phyloP scores from a whole-genome alignment of 23 red algal genomes.

The Chondrus crispus region DNA sequence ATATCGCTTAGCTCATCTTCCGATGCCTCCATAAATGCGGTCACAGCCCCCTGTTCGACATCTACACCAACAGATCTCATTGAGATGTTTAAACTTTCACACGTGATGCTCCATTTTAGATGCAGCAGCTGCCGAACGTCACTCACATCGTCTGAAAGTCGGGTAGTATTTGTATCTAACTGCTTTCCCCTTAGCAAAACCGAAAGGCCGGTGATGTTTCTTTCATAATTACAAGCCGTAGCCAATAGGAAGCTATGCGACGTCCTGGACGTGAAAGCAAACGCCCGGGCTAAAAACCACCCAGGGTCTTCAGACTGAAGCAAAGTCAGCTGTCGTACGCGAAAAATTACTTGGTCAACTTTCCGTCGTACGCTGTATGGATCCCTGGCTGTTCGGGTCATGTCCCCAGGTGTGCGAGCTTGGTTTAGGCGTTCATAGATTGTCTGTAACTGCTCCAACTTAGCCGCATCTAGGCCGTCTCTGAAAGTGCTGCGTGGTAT shows the following conservation, averaged over 20 bases:
- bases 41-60: too few relatives aligned
- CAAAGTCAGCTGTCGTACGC: background rate
- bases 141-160: background rate
- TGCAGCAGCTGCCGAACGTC: background rate
- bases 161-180: background rate
- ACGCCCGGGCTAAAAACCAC: background rate
- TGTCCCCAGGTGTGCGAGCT: too few relatives aligned
- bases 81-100: too few relatives aligned
- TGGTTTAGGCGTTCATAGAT: too few relatives aligned
- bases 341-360: too few relatives aligned
- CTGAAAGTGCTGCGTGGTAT: constrained; percentile 1
- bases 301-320: constrained; percentile 4
- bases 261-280: background rate
- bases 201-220: background rate
- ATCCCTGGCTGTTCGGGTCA: too few relatives aligned
- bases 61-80: too few relatives aligned
- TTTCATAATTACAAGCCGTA: background rate
- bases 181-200: background rate
- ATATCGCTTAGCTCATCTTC: background rate
- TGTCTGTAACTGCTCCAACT: too few relatives aligned
- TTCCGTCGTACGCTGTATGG: too few relatives aligned
- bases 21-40: background rate
- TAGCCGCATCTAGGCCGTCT: too few relatives aligned
- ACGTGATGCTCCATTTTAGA: too few relatives aligned
- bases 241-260: background rate